Conservation (phyloP, 2,329 filamentous ascomycete genomes). For the Zymoseptoria passerinii region DNA sequence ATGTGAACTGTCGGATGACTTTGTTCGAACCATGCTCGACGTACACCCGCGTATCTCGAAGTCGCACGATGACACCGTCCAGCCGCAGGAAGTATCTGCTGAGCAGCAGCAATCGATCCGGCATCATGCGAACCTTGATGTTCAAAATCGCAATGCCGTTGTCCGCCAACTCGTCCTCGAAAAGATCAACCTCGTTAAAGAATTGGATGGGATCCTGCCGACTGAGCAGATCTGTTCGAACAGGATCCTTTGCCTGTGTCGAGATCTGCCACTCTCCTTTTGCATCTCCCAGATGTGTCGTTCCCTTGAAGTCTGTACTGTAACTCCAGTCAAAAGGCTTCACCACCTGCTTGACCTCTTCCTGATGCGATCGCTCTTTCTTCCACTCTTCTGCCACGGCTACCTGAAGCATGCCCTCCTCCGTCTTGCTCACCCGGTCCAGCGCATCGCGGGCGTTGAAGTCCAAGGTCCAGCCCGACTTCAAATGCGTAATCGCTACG, state of each 20-base stretch:
- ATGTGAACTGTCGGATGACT: slow-evolving; percentile 82
- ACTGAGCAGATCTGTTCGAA: slow-evolving; percentile 79
- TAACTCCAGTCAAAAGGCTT: slow-evolving; percentile 99
- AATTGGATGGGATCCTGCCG: slow-evolving; percentile 90
- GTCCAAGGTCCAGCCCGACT: slow-evolving; percentile 65
- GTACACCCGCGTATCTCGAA: slow-evolving; percentile 85
- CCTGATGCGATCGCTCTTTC: slow-evolving; percentile 61
- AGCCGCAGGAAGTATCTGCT: slow-evolving; percentile 85
- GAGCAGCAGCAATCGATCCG: slow-evolving; percentile 74
- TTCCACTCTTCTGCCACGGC: slow-evolving; percentile 88
- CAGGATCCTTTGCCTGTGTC: slow-evolving; percentile 42
- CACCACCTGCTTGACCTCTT: slow-evolving; percentile 85
- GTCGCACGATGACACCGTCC: slow-evolving; percentile 78
- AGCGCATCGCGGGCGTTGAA: slow-evolving; percentile 85
- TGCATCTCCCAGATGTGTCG: slow-evolving; percentile 33
- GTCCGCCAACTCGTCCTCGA: slow-evolving; percentile 95
- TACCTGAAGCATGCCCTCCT: slow-evolving; percentile 81
- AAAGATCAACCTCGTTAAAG: slow-evolving; percentile 57
- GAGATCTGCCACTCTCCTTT: slow-evolving; percentile 20
- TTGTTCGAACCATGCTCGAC: slow-evolving; percentile 74
- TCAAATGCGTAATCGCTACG: slow-evolving; percentile 64
- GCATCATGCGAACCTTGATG: slow-evolving; percentile 90
- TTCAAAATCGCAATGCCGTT: slow-evolving; percentile 89
- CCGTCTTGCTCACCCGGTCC: slow-evolving; percentile 89
- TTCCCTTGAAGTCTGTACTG: slow-evolving; percentile 77